phyloP scores from a whole-genome alignment of 192 early-diverging fungal species.

The Backusella sp. region DNA sequence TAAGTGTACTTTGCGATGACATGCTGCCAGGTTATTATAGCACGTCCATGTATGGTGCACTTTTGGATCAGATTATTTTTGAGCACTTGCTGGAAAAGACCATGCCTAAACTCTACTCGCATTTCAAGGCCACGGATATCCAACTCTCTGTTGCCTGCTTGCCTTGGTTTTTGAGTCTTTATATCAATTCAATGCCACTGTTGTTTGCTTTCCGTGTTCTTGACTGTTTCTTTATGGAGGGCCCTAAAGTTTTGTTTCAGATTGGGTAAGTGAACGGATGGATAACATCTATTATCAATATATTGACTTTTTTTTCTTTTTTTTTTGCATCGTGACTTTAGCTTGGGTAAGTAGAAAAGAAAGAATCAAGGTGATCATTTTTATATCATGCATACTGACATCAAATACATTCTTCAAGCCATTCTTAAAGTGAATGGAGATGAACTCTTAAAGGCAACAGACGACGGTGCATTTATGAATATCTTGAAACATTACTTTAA shows the following conservation, averaged over 20 bases:
- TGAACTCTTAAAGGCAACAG: slow-evolving; percentile 46
- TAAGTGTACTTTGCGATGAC: slow-evolving; percentile 74
- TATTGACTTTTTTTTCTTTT: too few relatives aligned
- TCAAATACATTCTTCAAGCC: slow-evolving; percentile 39
- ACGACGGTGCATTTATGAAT: slow-evolving; percentile 64
- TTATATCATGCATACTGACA: not conserved
- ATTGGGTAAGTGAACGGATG: slow-evolving; percentile 45
- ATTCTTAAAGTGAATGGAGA: slow-evolving; percentile 84
- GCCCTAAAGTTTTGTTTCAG: slow-evolving; percentile 79
- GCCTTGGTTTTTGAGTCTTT: slow-evolving; percentile 90
- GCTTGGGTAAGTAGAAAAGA: not conserved
- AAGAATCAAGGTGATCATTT: not conserved
- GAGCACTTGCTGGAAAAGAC: slow-evolving; percentile 74
- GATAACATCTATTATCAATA: too few relatives aligned
- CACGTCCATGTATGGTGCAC: slow-evolving; percentile 89
- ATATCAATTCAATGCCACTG: slow-evolving; percentile 85
- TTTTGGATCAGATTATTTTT: slow-evolving; percentile 86
- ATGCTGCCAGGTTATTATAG: slow-evolving; percentile 72
- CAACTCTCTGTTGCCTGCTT: slow-evolving; percentile 88
- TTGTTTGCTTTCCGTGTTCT: slow-evolving; percentile 73
- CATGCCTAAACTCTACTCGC: slow-evolving; percentile 74
- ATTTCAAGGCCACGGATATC: slow-evolving; percentile 76
- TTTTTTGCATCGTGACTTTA: not conserved
- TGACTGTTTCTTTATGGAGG: slow-evolving; percentile 91
- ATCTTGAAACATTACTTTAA: slow-evolving; percentile 76